phyloP scores from a whole-genome alignment of 2,329 filamentous ascomycete genomes.

The Rhinocladiella mackenziei region DNA sequence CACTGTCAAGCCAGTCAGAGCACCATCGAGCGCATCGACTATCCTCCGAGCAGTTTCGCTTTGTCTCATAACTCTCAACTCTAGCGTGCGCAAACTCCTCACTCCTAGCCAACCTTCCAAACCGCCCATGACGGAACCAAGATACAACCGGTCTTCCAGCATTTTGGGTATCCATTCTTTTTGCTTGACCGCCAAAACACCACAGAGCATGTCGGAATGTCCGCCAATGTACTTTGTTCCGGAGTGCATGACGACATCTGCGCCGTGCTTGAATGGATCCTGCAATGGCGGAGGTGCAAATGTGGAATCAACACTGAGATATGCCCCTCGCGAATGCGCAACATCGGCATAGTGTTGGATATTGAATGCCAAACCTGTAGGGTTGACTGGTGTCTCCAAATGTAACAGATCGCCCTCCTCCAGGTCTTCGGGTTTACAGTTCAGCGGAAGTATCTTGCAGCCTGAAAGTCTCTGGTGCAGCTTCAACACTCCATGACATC shows the following conservation, averaged over 20 bases:
- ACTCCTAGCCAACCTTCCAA: slow-evolving; percentile 91
- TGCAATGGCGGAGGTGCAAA: slow-evolving; percentile 88
- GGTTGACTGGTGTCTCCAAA: slow-evolving; percentile 91
- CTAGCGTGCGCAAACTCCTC: slow-evolving; percentile 77
- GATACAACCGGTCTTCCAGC: slow-evolving; percentile 64
- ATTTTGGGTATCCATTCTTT: slow-evolving; percentile 60
- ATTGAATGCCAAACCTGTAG: slow-evolving; percentile 73
- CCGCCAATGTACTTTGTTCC: slow-evolving; percentile 97
- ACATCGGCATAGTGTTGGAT: slow-evolving; percentile 67
- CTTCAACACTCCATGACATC: slow-evolving; percentile 78
- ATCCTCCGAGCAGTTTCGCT: slow-evolving; percentile 65
- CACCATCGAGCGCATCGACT: slow-evolving; percentile 65
- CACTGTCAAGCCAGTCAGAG: slow-evolving; percentile 41
- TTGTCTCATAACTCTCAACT: slow-evolving; percentile 75
- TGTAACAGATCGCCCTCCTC: slow-evolving; percentile 78
- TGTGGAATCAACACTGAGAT: slow-evolving; percentile 80
- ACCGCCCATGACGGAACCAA: slow-evolving; percentile 82
- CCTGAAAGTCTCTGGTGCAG: slow-evolving; percentile 72
- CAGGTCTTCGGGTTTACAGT: slow-evolving; percentile 63
- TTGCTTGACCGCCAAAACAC: slow-evolving; percentile 65
- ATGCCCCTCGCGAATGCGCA: slow-evolving; percentile 69
- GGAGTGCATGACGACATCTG: slow-evolving; percentile 84
- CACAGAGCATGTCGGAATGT: slow-evolving; percentile 89
- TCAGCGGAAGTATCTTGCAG: slow-evolving; percentile 67
- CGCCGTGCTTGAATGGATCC: slow-evolving; percentile 76